Evolutionary conservation across 164 flowering plant genomes (phyloP).

Genomic region (Echeveria elegans): DNA sequence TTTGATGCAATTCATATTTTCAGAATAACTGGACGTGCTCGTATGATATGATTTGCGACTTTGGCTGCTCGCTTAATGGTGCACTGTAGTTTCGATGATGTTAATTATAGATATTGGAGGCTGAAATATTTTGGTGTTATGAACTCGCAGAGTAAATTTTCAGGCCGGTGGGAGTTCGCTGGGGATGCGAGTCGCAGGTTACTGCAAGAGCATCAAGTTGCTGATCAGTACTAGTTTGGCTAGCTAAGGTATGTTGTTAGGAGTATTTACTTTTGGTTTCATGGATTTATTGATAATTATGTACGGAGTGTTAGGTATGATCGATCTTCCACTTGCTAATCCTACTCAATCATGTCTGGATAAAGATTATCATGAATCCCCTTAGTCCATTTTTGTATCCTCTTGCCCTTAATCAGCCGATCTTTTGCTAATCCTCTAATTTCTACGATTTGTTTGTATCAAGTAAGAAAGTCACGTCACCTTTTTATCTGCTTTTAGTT

Average conservation of each 20-base stretch:
- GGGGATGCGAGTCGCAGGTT: not conserved
- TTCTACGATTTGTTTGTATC: not conserved
- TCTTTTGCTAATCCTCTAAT: not conserved
- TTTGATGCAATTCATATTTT: no score
- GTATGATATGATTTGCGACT: not conserved
- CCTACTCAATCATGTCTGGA: not conserved
- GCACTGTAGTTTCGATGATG: not conserved
- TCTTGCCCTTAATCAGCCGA: not conserved
- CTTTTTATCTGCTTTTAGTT: not conserved
- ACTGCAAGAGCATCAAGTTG: not conserved
- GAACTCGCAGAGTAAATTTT: no score
- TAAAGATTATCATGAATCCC: not conserved
- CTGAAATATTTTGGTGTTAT: no score
- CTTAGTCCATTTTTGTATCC: not conserved
- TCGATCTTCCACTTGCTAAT: not conserved
- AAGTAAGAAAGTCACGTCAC: not conserved
- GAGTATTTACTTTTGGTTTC: not conserved
- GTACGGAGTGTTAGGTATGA: not conserved
- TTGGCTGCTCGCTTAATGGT: not conserved
- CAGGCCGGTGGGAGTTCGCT: not conserved
- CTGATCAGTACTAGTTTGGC: not conserved
- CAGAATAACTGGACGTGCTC: not conserved
- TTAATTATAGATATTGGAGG: not conserved
- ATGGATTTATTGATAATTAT: not conserved
- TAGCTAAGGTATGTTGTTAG: not conserved